Evolutionary conservation across 441 rosid genomes (phyloP), one percentile per base, ranked within the genome.

Genomic region (Daphne laureola): DNA sequence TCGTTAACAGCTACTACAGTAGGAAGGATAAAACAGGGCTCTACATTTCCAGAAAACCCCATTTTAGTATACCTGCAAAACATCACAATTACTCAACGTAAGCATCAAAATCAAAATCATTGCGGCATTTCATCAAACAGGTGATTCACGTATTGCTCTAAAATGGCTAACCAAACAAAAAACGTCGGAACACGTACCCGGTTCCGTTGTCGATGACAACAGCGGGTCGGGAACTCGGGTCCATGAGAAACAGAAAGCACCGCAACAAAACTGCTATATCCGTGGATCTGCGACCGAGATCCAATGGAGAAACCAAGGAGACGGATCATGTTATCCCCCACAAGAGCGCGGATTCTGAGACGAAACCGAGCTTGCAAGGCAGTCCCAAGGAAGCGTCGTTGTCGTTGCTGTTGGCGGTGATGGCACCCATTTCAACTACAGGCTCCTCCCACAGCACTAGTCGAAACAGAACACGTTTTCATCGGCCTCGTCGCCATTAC

Each of bases 41-140:
- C 99, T 54, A 93, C 99, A 25, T 93, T 93, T 49, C 99, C 99
- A 26, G 99, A 89, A 65, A 85, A 93, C 13, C 99, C 99, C 96
- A 93, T 83, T 64, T 93, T 93, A 49, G 90, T 80, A 69, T 85
- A 93, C 78, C 99, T 93, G 71, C 54, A 67, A 65, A 11, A 59
- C 15, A 31, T 35, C 53, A 49, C 8, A 31, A 59, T 43, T 46
- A 3, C 17, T 50, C 35, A 57, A 12, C 46, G 12, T 12, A 14
- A 25, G 31, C 14, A 46, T 14, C 1, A 12, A 45, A 55, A 23
- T 16, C 17, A 44, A 12, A 27, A 31, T 14, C 56, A 54, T 7
- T 57, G 52, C 23, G 46, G 53, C 67, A 78, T 67, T 73, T 73
- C 66, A 50, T 65, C 83, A 16, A 86, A 76, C 78, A 72, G 12